Evolutionary conservation across 768 basidiomycete genomes (phyloP).

Genomic region (Cystobasidiopsis lactophilus): DNA sequence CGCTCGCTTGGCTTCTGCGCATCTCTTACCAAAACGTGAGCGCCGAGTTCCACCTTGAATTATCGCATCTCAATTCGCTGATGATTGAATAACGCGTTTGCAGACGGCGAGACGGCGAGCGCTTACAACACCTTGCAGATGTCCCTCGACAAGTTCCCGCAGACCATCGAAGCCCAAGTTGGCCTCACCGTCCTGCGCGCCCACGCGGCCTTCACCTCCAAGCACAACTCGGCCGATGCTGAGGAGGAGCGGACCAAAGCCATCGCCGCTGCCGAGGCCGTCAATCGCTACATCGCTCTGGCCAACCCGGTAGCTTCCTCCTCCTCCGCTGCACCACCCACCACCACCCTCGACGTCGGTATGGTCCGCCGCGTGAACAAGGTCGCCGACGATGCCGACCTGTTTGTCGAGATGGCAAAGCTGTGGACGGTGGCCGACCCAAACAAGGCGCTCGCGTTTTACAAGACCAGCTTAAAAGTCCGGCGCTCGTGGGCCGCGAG

Average conservation of each 20-base stretch:
- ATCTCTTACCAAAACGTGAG: constrained; percentile 69
- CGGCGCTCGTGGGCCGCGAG: constrained; percentile 25
- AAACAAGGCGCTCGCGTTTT: constrained; percentile 48
- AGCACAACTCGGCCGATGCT: constrained; percentile 49
- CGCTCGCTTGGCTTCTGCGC: constrained; percentile 64
- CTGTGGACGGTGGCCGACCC: constrained; percentile 65
- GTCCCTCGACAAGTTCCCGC: constrained; percentile 35
- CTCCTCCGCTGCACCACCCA: not conserved
- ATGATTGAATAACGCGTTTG: no score
- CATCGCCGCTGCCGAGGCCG: constrained; percentile 53
- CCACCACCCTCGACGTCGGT: no score
- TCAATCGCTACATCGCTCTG: constrained; percentile 36
- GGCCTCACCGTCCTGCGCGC: constrained; percentile 79
- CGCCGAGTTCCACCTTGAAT: constrained; percentile 1
- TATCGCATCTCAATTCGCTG: no score
- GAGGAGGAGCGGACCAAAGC: constrained; percentile 49
- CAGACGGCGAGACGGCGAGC: constrained; percentile 26
- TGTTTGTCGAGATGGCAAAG: constrained; percentile 74
- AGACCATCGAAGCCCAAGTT: constrained; percentile 57
- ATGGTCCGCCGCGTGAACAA: constrained; percentile 6
- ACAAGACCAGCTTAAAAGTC: constrained; percentile 49
- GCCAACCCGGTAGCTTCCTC: not conserved
- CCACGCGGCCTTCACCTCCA: constrained; percentile 39
- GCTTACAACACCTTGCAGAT: constrained; percentile 70
- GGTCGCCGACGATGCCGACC: constrained; percentile 40